Base-by-base conservation (phyloP, 306 rosid species). In the Vicia sativa region DNA sequence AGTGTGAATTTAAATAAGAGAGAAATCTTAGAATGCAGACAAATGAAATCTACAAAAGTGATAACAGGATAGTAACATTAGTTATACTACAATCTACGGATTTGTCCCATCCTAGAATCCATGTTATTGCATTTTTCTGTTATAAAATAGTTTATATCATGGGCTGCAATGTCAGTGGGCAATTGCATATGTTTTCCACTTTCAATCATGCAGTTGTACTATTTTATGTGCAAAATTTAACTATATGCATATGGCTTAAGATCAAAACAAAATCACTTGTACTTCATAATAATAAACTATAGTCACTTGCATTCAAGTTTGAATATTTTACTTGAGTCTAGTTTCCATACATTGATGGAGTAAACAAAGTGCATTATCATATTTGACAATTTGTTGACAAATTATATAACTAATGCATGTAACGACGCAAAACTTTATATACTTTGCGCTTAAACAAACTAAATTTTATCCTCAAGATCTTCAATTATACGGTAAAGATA, bases 51-150 rank as follows among this genome's bases (percentile, higher is more conserved):
- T 45, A 26, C 68, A 53, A 16, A 59, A 59, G 5, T 48, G 43
- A 67, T 23, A 43, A 49, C 35, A 28, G 43, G 58, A 77, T 3
- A 69, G 63, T 39, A 69, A 60, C 56, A 67, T 48, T 72, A 49
- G 77, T 70, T 62, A 68, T 70, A 53, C 23, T 70, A 59, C 16
- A 59, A 66, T 34, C 79, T 45, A 76, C 28, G 57, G 68, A 69
- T 66, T 49, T 66, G 70, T 73, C 82, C 55, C 44, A 48, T 71
- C 52, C 34, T 41, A 65, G 70, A 82, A 78, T 67, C 34, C 70
- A 57, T 29, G 59, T 43, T 62, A 44, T 56, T 37, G 58, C 68
- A 67, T 42, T 37, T 65, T 35, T 64, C 12, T 57, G 31, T 35
- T 8, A 15, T 11, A 60, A 65, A 52, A 68, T 66, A 39, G 14